Conservation (phyloP, 2,329 filamentous ascomycete species). For the Talaromyces funiculosus region DNA sequence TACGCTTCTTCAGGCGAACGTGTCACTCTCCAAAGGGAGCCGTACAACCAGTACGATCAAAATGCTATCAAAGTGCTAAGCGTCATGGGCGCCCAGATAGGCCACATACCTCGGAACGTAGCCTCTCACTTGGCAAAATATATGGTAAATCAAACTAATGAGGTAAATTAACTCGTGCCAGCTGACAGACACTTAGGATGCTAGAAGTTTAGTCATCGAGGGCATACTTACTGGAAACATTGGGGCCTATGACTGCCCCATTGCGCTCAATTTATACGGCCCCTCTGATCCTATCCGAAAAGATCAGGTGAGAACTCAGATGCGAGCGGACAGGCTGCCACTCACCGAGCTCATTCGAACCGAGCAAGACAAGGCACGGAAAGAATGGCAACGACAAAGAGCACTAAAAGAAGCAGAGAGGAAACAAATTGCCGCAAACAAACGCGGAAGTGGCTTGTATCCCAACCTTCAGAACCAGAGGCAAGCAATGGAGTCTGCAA, state of each 20-base stretch:
- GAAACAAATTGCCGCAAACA: constrained; percentile 21
- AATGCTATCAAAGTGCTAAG: constrained; percentile 79
- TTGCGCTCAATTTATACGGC: constrained; percentile 65
- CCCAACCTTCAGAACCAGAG: constrained; percentile 32
- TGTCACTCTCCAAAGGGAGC: constrained; percentile 60
- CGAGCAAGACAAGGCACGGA: constrained; percentile 45
- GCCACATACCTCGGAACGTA: constrained; percentile 64
- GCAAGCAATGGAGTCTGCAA: constrained; percentile 29
- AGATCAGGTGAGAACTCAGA: constrained; percentile 51
- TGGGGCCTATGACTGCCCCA: constrained; percentile 64
- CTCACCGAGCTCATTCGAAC: constrained; percentile 48
- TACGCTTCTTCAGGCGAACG: constrained; percentile 58
- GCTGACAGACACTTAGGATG: constrained; percentile 41
- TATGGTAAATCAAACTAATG: constrained; percentile 46
- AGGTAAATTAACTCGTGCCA: neutral
- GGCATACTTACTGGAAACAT: constrained; percentile 64
- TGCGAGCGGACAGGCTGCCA: constrained; percentile 62
- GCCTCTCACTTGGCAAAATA: constrained; percentile 69
- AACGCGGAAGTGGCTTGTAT: constrained; percentile 19
- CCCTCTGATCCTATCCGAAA: constrained; percentile 52
- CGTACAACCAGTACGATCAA: constrained; percentile 61
- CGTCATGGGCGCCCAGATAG: constrained; percentile 68
- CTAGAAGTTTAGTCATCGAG: constrained; percentile 58
- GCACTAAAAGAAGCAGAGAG: constrained; percentile 38
- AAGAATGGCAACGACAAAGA: constrained; percentile 46